These are phyloP conservation scores for Castanea crenata DNA, from an alignment of 306 rosid genomes.

Conservation along the genomic window DNA sequence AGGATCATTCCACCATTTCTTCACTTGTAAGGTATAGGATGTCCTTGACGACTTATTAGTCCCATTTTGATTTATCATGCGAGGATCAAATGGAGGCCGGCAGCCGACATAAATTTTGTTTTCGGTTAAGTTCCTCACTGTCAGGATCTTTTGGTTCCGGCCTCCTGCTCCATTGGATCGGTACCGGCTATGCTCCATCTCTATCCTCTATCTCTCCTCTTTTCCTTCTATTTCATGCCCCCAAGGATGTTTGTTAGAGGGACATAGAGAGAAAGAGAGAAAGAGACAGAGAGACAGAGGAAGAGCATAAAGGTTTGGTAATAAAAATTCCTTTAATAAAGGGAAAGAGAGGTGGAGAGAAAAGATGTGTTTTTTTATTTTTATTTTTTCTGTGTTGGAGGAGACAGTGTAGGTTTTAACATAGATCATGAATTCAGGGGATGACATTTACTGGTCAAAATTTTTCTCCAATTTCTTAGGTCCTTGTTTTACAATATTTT, in stretches of 20 bases:
- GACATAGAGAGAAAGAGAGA: too few relatives aligned
- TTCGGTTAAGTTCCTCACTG: conserved; percentile 13
- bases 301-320: conserved; percentile 7
- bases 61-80: background rate
- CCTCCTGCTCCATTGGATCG: background rate
- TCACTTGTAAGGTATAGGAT: background rate
- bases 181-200: conserved; percentile 23
- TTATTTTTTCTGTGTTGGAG: background rate
- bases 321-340: background rate
- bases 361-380: background rate
- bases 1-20: conserved; percentile 41
- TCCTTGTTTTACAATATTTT: background rate
- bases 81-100: conserved; percentile 1
- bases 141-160: conserved; percentile 7
- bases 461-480: background rate
- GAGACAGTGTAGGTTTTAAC: background rate
- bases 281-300: conserved; percentile 4
- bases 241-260: background rate
- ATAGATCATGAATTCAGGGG: background rate
- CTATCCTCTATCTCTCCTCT: conserved; percentile 1
- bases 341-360: conserved; percentile 9
- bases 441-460: background rate
- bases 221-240: background rate
- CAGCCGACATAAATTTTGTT: conserved; percentile 2
- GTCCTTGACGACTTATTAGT: background rate